A percentile compares a stretch with the other conserved stretches of the same genome.
phyloP scores from a whole-genome alignment of 139 green algal genomes.

The Coelastrella sp. region DNA sequence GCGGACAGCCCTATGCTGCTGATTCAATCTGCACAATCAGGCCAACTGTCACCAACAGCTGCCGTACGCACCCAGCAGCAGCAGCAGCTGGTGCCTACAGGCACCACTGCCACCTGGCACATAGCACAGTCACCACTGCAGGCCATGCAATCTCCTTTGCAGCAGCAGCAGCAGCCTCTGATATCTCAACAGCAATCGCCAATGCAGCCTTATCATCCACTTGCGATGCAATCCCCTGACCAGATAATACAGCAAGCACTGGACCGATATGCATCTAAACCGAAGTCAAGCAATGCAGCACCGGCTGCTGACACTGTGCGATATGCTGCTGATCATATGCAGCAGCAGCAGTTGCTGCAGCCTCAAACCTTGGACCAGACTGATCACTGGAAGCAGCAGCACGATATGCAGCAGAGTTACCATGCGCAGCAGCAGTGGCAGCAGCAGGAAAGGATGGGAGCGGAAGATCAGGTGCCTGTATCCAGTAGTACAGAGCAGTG shows the following conservation, averaged over 20 bases:
- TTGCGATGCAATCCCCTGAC: not conserved
- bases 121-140: not conserved
- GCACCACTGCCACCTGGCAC: not conserved
- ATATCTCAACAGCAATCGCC: not conserved
- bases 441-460: not conserved
- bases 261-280: not conserved
- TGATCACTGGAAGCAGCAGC: not conserved
- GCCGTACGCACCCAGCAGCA: not conserved
- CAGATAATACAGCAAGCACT: not conserved
- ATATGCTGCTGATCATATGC: not conserved
- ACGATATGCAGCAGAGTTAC: not conserved
- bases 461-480: not conserved
- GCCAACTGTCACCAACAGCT: not conserved
- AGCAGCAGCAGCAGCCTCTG: not conserved
- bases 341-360: slow-evolving; percentile 17
- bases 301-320: not conserved
- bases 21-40: not conserved
- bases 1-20: not conserved
- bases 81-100: not conserved
- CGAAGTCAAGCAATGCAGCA: not conserved
- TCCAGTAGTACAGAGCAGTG: not conserved
- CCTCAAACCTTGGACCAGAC: not conserved
- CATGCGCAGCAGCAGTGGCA: slow-evolving; percentile 1
- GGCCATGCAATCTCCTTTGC: not conserved
- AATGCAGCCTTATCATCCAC: not conserved